phyloP scores from a whole-genome alignment of 371 early-diverging fungal genomes.

The Thermomucor indicae-seudaticae region DNA sequence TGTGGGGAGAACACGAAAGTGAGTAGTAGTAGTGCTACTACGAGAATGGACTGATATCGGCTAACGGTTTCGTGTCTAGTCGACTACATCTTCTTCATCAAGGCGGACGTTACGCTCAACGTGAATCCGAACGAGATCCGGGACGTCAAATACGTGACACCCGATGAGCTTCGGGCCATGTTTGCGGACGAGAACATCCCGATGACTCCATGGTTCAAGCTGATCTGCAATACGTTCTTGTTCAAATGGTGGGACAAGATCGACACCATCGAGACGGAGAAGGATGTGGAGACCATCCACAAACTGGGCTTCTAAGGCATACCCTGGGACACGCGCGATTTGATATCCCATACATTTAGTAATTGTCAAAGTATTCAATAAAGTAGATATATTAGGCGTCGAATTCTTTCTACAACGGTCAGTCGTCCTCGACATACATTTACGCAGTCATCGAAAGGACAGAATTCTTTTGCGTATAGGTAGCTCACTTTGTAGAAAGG shows the following conservation, averaged over 20 bases:
- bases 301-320: slow-evolving; percentile 47
- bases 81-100: slow-evolving; percentile 86
- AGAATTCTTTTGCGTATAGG: too few relatives aligned
- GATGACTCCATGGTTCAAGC: slow-evolving; percentile 95
- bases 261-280: slow-evolving; percentile 60
- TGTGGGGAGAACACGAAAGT: slow-evolving; percentile 97
- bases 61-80: slow-evolving; percentile 38
- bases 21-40: slow-evolving; percentile 25
- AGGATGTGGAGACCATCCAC: slow-evolving; percentile 76
- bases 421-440: too few relatives aligned
- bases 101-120: slow-evolving; percentile 62
- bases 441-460: too few relatives aligned
- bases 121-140: slow-evolving; percentile 85
- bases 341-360: too few relatives aligned
- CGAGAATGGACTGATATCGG: background rate
- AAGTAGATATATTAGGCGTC: too few relatives aligned
- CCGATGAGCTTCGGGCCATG: slow-evolving; percentile 69
- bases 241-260: slow-evolving; percentile 94
- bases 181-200: slow-evolving; percentile 57
- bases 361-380: too few relatives aligned
- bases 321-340: too few relatives aligned
- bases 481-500: too few relatives aligned
- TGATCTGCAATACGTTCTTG: slow-evolving; percentile 87
- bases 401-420: too few relatives aligned
- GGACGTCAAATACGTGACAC: slow-evolving; percentile 67